Evolutionary conservation across 805 yeast genomes (phyloP).

Genomic region (Geotrichum ghanense): DNA sequence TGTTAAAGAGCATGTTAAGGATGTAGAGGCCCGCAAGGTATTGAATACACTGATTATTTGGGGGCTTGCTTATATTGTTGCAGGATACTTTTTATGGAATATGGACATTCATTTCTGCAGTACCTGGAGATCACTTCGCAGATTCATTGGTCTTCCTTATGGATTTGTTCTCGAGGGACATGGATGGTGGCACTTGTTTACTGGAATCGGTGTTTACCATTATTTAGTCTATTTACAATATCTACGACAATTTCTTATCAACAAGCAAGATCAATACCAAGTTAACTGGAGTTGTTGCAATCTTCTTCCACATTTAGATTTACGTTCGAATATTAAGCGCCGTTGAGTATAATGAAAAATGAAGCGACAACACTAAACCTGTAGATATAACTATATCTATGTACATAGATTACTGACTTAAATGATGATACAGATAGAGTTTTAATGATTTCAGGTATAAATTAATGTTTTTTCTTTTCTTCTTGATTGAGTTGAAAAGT

Average conservation of each 20-base stretch:
- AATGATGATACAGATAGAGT: too few species aligned
- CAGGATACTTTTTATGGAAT: constrained; percentile 83
- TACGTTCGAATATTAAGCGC: too few species aligned
- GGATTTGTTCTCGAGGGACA: constrained; percentile 85
- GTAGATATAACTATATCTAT: too few species aligned
- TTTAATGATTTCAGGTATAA: too few species aligned
- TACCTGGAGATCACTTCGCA: constrained; percentile 44
- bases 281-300: constrained; percentile 49
- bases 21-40: constrained; percentile 34
- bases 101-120: constrained; percentile 73
- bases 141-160: constrained; percentile 65
- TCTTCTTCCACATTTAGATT: constrained; percentile 35
- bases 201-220: constrained; percentile 75
- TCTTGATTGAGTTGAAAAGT: too few species aligned
- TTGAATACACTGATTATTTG: constrained; percentile 43
- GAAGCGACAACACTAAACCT: too few species aligned
- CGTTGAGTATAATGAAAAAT: too few species aligned
- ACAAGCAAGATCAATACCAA: constrained; percentile 41
- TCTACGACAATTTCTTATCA: constrained; percentile 53
- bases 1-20: constrained; percentile 43
- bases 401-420: too few species aligned
- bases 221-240: constrained; percentile 73
- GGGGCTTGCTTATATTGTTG: constrained; percentile 54
- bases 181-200: constrained; percentile 86
- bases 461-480: too few species aligned